These are phyloP conservation scores for Spergularia bocconei DNA, from an alignment of 148 eudicot species.

Conservation along the genomic window DNA sequence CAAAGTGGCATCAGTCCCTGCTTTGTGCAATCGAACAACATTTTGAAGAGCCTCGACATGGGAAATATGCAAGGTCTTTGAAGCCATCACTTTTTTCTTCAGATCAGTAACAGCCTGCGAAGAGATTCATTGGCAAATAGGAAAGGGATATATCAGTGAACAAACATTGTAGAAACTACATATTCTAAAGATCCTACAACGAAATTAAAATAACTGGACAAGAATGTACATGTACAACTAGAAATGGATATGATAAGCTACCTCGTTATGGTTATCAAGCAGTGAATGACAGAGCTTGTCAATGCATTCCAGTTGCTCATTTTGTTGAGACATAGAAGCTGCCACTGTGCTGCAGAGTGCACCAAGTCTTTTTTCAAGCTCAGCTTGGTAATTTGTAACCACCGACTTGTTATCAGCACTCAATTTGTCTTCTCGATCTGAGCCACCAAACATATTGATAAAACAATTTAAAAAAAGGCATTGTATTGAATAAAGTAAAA, in stretches of 20 bases:
- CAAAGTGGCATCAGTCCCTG: constrained; percentile 65
- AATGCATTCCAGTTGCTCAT: constrained; percentile 66
- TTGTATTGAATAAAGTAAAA: not conserved
- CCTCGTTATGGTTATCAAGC: constrained; percentile 65
- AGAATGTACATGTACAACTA: not conserved
- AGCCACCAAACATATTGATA: constrained; percentile 14
- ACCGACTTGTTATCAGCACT: constrained; percentile 74
- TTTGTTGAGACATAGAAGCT: constrained; percentile 59
- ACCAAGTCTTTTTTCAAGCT: constrained; percentile 56
- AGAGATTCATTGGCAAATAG: not conserved
- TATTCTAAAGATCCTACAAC: not conserved
- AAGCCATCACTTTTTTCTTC: constrained; percentile 68
- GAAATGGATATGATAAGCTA: constrained; percentile 19
- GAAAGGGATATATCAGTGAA: not conserved
- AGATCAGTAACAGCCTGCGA: constrained; percentile 58
- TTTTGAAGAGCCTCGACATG: constrained; percentile 87
- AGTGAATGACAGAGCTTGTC: constrained; percentile 68
- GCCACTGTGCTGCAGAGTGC: constrained; percentile 58
- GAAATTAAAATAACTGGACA: not conserved
- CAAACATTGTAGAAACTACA: not conserved
- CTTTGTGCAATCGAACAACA: constrained; percentile 86
- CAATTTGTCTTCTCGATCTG: constrained; percentile 86
- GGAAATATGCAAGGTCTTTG: constrained; percentile 61
- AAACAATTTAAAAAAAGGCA: not conserved
- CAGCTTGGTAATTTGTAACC: constrained; percentile 54